These are phyloP conservation scores for Coelastrella sp. DNA, from an alignment of 139 green algal species.

Conservation along the genomic window DNA sequence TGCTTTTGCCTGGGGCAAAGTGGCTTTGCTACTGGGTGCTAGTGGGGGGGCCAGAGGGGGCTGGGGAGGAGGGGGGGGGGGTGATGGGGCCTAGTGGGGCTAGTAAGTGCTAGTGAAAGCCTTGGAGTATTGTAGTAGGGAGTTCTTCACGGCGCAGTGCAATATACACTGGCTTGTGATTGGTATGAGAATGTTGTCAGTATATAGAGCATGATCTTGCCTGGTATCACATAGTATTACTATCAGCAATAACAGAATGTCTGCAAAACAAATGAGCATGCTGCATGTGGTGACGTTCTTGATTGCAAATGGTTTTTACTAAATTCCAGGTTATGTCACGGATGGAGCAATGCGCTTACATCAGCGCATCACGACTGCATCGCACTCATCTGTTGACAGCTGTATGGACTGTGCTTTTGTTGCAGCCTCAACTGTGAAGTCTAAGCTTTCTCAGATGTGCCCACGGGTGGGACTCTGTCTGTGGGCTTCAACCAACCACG, in stretches of 20 bases:
- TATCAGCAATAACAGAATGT: not conserved
- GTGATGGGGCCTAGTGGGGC: too few species aligned
- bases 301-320: too few species aligned
- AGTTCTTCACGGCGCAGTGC: too few species aligned
- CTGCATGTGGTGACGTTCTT: not conserved
- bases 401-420: constrained; percentile 84
- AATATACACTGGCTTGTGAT: too few species aligned
- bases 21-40: not conserved
- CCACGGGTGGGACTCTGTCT: too few species aligned
- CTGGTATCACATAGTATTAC: too few species aligned
- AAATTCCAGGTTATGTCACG: constrained; percentile 79
- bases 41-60: not conserved
- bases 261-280: not conserved
- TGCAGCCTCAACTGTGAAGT: constrained; percentile 59
- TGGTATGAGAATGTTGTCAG: too few species aligned
- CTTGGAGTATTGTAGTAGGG: too few species aligned
- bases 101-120: too few species aligned
- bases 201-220: too few species aligned
- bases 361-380: constrained; percentile 78
- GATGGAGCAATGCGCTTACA: constrained; percentile 90
- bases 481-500: too few species aligned
- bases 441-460: too few species aligned
- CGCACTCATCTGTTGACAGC: constrained; percentile 78
- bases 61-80: not conserved
- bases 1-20: not conserved